Conservation (phyloP, 2,329 filamentous ascomycete genomes). For the Ascochyta viciae-villosae region DNA sequence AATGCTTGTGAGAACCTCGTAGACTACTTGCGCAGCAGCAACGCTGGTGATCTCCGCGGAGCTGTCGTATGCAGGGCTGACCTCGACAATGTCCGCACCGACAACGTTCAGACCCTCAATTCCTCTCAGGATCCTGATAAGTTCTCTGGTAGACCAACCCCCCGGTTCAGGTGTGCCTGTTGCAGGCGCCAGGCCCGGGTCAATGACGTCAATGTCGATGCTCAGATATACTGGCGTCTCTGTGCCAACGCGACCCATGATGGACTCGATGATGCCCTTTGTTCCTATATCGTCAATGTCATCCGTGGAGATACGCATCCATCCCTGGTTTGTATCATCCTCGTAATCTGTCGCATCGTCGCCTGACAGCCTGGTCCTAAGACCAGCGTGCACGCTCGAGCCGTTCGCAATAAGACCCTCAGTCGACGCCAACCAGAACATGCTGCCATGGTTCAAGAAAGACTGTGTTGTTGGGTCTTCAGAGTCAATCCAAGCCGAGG, state of each 20-base stretch:
- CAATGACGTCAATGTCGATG: conserved; percentile 82
- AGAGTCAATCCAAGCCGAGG: conserved; percentile 71
- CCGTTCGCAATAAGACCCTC: conserved; percentile 80
- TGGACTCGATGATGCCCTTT: conserved; percentile 71
- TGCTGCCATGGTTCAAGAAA: conserved; percentile 85
- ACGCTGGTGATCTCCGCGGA: conserved; percentile 80
- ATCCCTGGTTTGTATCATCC: conserved; percentile 75
- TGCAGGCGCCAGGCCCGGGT: conserved; percentile 75
- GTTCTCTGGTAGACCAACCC: conserved; percentile 87
- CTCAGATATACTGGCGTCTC: conserved; percentile 81
- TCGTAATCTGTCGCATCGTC: conserved; percentile 74
- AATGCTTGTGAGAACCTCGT: conserved; percentile 82
- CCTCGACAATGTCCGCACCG: conserved; percentile 89
- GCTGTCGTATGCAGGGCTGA: conserved; percentile 84
- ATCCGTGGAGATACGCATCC: conserved; percentile 80
- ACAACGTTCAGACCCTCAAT: conserved; percentile 85
- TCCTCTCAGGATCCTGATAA: conserved; percentile 82
- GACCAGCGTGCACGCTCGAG: conserved; percentile 80
- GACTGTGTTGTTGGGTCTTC: conserved; percentile 65
- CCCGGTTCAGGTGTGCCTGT: conserved; percentile 91
- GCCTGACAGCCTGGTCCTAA: conserved; percentile 75
- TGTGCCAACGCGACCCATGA: conserved; percentile 74
- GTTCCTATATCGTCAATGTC: conserved; percentile 86
- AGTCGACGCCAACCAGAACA: conserved; percentile 87
- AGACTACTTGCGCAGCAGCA: conserved; percentile 83